These are phyloP conservation scores for Cystoderma amianthinum DNA, from an alignment of 768 basidiomycete genomes.

Conservation along the genomic window DNA sequence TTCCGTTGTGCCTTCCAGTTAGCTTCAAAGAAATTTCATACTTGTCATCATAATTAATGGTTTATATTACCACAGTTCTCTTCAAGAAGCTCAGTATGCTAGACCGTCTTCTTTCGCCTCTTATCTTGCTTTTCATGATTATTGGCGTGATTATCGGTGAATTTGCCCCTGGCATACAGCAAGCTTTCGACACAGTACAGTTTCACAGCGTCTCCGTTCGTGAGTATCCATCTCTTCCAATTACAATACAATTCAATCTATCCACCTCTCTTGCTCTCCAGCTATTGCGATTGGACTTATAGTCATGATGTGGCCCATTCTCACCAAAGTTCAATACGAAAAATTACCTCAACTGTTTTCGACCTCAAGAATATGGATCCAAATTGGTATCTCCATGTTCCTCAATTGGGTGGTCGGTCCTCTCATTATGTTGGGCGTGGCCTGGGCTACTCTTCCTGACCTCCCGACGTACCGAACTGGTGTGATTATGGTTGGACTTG, in stretches of 20 bases:
- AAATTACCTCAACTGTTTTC: conserved; percentile 49
- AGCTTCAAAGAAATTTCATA: background rate
- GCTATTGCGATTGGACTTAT: conserved; percentile 79
- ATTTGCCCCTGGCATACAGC: conserved; percentile 51
- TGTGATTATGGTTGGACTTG: conserved; percentile 78
- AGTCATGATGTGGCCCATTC: conserved; percentile 84
- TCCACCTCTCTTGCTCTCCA: conserved; percentile 16
- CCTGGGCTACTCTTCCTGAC: conserved; percentile 84
- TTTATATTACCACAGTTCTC: conserved; percentile 15
- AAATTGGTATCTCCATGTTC: conserved; percentile 58
- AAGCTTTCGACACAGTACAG: conserved; percentile 52
- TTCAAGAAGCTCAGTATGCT: conserved; percentile 38
- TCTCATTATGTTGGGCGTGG: conserved; percentile 76
- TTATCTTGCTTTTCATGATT: conserved; percentile 70
- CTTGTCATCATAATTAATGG: too few species aligned
- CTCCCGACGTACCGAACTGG: conserved; percentile 68
- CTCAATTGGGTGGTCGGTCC: conserved; percentile 83
- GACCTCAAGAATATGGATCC: conserved; percentile 52
- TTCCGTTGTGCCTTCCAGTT: background rate
- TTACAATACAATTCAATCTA: background rate
- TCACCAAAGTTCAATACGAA: conserved; percentile 76
- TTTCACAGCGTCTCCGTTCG: conserved; percentile 73
- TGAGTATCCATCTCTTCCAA: conserved; percentile 30
- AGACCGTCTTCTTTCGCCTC: conserved; percentile 57
- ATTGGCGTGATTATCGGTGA: conserved; percentile 70